Evolutionary conservation across 176 grass and related monocot species (phyloP), one percentile per base, ranked within the genome.

Genomic region (Canna indica): DNA sequence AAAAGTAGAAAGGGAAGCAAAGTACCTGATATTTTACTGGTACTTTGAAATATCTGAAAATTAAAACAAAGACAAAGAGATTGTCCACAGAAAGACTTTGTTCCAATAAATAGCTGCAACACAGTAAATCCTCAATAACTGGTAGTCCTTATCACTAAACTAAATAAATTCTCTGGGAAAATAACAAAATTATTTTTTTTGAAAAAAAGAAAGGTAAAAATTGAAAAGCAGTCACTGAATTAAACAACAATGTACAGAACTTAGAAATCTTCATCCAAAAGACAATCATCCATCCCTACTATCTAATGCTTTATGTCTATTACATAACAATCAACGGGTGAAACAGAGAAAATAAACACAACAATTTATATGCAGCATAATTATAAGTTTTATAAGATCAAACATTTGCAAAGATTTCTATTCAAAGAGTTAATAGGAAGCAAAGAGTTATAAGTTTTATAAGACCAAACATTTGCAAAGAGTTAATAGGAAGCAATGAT

Each of bases 81-180:
- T 99, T 99, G 80, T 99, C 94, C 70, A 99, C 94, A 0, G 94
- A 99, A 67, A 99, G 83, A 73, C 94, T 97, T 73, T 99, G 85
- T 71, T 99, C 94, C 82, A 99, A 85, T 38, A 99, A 74, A 84
- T 93, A 99, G 53, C 89, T 99, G 84, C 77, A 77, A 64, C 33
- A 75, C 32, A 86, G 60, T 65, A 79, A 44, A 70, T 54, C 8
- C 66, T 36, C 26, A 26, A 42, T 34, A 79, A 72, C 60, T 68
- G 8, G 20, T 31, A 64, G 15, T 39, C 47, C 44, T 67, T 46
- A 29, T 26, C 17, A n/a, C 72, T 65, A 47, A 57, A 45, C 13
- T 69, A 36, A 57, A 46, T 24, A n/a, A 46, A 32, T 16, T 13
- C 34, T 69, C 35, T 36, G 29, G 12, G 14, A 22, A 33, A 39